These are phyloP conservation scores for Polytolypa hystricis DNA, from an alignment of 2,329 filamentous ascomycete genomes.

Conservation along the genomic window DNA sequence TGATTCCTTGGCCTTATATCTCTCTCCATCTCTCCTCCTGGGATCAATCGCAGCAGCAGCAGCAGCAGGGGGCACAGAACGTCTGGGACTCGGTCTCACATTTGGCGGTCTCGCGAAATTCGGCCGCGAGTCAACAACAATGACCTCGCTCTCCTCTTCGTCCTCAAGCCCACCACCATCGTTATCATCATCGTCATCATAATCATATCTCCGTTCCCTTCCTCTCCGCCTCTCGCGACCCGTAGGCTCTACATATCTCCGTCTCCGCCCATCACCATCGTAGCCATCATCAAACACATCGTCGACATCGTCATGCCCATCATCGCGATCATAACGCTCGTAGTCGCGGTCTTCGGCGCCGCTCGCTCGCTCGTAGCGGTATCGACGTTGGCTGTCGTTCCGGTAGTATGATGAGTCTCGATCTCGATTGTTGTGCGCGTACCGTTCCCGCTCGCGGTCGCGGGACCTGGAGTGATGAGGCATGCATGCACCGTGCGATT, in stretches of 20 bases:
- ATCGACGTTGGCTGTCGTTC: conserved; percentile 5
- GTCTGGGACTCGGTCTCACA: conserved; percentile 12
- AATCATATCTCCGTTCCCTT: conserved; percentile 1
- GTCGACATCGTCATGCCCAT: conserved; percentile 5
- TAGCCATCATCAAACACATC: no score
- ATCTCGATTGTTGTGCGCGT: conserved; percentile 1
- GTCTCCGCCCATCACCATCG: conserved; percentile 13
- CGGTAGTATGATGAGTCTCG: conserved; percentile 5
- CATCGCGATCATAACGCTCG: background rate
- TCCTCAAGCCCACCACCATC: conserved; percentile 6
- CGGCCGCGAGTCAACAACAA: conserved; percentile 19
- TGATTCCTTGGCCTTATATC: conserved; percentile 25
- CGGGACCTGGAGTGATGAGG: conserved; percentile 10
- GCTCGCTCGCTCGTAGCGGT: conserved; percentile 3
- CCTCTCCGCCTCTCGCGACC: conserved; percentile 2
- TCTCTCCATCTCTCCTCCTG: conserved; percentile 7
- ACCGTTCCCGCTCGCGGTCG: conserved; percentile 9
- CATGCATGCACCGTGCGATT: no score
- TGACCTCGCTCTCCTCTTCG: conserved; percentile 10
- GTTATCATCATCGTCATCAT: conserved; percentile 1
- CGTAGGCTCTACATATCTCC: background rate
- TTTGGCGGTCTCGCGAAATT: conserved; percentile 20
- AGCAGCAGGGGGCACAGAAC: conserved; percentile 4
- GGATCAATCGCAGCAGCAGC: conserved; percentile 9
- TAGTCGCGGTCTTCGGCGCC: conserved; percentile 5